phyloP scores from a whole-genome alignment of 352 stramenopile species.

The Phytophthora sp. region DNA sequence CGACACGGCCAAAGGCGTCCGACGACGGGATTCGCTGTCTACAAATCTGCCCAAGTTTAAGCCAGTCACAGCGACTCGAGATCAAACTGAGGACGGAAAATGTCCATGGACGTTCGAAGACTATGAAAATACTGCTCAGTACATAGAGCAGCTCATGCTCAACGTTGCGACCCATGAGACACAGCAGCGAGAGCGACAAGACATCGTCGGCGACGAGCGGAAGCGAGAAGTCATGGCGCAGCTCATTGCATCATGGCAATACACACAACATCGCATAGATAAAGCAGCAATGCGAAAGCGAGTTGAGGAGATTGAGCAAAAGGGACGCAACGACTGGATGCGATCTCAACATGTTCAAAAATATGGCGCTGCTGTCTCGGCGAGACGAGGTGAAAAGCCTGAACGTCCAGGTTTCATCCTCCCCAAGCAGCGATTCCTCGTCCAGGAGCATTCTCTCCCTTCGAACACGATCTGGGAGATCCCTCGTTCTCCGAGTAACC shows the following conservation, averaged over 20 bases:
- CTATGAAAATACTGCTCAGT: conserved; percentile 53
- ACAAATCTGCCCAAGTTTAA: conserved; percentile 32
- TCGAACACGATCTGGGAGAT: conserved; percentile 33
- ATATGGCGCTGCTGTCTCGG: conserved; percentile 10
- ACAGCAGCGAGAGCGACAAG: conserved; percentile 6
- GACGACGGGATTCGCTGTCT: conserved; percentile 19
- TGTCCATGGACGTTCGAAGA: conserved; percentile 46
- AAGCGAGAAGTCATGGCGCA: conserved; percentile 23
- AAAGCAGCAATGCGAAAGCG: conserved; percentile 6
- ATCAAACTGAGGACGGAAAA: conserved; percentile 8
- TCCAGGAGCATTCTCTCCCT: conserved; percentile 30
- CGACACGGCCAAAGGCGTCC: conserved; percentile 25
- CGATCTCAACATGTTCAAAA: conserved; percentile 42
- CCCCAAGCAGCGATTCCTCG: conserved; percentile 32
- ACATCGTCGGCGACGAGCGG: not conserved
- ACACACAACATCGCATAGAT: conserved; percentile 22
- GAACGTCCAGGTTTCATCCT: conserved; percentile 23
- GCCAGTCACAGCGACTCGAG: not conserved
- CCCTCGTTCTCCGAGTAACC: not conserved
- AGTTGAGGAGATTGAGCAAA: conserved; percentile 22
- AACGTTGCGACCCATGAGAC: conserved; percentile 34
- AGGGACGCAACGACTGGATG: conserved; percentile 48
- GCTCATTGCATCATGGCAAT: conserved; percentile 40
- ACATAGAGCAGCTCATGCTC: conserved; percentile 57
- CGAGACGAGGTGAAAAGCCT: conserved; percentile 16